phyloP scores from a whole-genome alignment of 495 filamentous ascomycete genomes.

The Choiromyces venosus region DNA sequence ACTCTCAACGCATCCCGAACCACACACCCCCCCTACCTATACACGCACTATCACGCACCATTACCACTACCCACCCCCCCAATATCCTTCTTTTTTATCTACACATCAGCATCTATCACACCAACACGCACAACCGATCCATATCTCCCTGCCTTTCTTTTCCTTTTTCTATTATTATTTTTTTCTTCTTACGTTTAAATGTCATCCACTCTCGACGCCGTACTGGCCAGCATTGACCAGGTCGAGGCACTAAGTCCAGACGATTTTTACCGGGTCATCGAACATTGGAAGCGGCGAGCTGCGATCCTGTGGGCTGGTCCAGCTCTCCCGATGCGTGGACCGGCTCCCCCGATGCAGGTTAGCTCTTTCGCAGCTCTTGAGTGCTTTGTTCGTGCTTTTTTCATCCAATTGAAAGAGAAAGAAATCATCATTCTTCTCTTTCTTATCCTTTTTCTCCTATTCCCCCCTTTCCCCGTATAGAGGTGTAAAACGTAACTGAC shows the following conservation, averaged over 20 bases:
- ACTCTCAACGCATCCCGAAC: not conserved
- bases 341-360: constrained; percentile 32
- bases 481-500: not conserved
- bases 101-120: not conserved
- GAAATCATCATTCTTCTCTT: not conserved
- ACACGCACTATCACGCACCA: constrained; percentile 1
- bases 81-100: not conserved
- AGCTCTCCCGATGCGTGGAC: constrained; percentile 32
- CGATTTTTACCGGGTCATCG: constrained; percentile 35
- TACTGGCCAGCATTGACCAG: constrained; percentile 36
- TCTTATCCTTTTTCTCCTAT: not conserved
- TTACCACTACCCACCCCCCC: not conserved
- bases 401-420: not conserved
- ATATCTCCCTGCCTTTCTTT: not conserved
- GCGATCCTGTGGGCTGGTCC: constrained; percentile 37
- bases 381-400: constrained; percentile 3
- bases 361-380: constrained; percentile 2
- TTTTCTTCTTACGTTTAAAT: constrained; percentile 20
- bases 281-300: constrained; percentile 37
- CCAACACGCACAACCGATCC: not conserved
- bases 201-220: constrained; percentile 33
- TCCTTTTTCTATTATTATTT: not conserved
- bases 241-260: constrained; percentile 34
- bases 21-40: not conserved
- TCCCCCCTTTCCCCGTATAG: not conserved